Base-by-base conservation (phyloP, 306 rosid species). In the Castanospermum australe region DNA sequence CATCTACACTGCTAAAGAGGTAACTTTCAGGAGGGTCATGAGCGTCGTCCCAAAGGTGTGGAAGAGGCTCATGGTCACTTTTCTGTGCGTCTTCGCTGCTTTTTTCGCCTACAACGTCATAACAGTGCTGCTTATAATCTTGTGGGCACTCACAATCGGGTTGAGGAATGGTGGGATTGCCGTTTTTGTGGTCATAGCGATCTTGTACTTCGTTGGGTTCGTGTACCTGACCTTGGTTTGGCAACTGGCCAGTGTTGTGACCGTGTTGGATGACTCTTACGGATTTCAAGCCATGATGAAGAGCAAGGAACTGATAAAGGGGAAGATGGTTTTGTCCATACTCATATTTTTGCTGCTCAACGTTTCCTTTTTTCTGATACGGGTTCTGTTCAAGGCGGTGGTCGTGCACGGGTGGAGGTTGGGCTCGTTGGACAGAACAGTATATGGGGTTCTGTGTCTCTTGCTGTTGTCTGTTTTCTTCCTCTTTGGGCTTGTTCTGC, bases 241-340 rank as follows among this genome's bases (percentile, higher is more conserved):
- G 97, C 97, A 87, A 33, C 64, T 92, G 20, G 90, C 96, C 0
- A 83, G 83, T 44, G 97, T 86, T 12, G 88, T 92, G 25, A 84
- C 92, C 0, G 95, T 92, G 12, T 74, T 92, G 17, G 97, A 92
- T 62, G 91, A 92, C n/a, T 57, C 48, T 0, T 78, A 33, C 18
- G 97, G 97, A 7, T 0, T 87, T n/a, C 17, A 39, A 24, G 93
- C 97, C 52, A 88, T 92, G 97, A 6, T 11, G 41, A 92, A 89
- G 59, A 89, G 97, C 85, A 83, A 68, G 86, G 78, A 68, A 0
- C 39, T 92, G 7, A 63, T 86, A 6, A 89, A 63, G 67, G 97
- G 97, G 5, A 92, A 92, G 76, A 87, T 84, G 82, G 67, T 54
- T 73, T 17, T 80, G 48, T 85, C 90, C 2, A 2, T 79, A 0